These are phyloP conservation scores for Sporothrix humicola DNA, from an alignment of 2,329 filamentous ascomycete genomes.

Conservation along the genomic window DNA sequence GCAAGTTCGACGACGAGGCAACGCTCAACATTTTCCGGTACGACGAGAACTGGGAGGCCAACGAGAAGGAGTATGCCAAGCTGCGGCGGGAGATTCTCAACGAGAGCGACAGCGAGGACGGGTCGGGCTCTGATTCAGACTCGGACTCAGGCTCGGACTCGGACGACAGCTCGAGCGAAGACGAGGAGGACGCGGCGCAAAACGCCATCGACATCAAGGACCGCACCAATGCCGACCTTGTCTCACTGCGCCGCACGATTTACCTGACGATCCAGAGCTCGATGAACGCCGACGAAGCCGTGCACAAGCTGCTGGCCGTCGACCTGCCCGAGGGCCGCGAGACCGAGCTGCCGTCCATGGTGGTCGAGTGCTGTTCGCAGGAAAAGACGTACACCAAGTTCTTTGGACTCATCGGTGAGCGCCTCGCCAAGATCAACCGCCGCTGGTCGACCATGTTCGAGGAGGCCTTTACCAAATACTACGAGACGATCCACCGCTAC, in stretches of 20 bases:
- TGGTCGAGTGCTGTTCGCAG: constrained; percentile 95
- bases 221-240: constrained; percentile 92
- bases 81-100: constrained; percentile 93
- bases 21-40: constrained; percentile 94
- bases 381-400: constrained; percentile 98
- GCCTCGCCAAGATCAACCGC: constrained; percentile 94
- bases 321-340: constrained; percentile 86
- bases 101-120: constrained; percentile 78
- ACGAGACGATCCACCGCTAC: constrained; percentile 95
- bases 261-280: constrained; percentile 98
- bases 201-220: constrained; percentile 95
- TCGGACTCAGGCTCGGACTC: constrained; percentile 48
- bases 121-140: constrained; percentile 55
- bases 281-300: constrained; percentile 93
- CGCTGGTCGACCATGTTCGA: constrained; percentile 95
- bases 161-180: constrained; percentile 59
- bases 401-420: constrained; percentile 90
- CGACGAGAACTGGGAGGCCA: constrained; percentile 85
- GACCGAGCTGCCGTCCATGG: constrained; percentile 90
- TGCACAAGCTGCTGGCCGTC: constrained; percentile 96
- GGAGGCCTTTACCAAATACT: constrained; percentile 87
- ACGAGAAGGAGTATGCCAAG: constrained; percentile 87
- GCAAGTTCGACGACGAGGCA: constrained; percentile 83
- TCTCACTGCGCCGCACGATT: constrained; percentile 90
- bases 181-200: constrained; percentile 75